phyloP scores from a whole-genome alignment of 495 filamentous ascomycete species.

The Xylaria flabelliformis region DNA sequence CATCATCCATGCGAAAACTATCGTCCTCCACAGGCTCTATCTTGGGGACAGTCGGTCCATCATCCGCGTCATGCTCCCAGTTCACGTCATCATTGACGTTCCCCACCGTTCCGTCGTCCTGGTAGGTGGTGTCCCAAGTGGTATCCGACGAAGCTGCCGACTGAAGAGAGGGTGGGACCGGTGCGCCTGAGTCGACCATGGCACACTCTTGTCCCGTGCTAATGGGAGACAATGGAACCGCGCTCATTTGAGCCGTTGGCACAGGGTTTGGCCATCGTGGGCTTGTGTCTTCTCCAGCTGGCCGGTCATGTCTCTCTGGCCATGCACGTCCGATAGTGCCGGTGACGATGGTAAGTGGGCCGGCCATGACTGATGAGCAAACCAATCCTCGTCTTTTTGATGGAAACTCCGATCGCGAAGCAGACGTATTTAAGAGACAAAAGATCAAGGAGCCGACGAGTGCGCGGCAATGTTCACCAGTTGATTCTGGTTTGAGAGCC shows the following conservation, averaged over 20 bases:
- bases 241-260: constrained; percentile 44
- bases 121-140: constrained; percentile 45
- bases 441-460: constrained; percentile 32
- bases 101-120: constrained; percentile 36
- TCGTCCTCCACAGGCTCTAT: constrained; percentile 56
- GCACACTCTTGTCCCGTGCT: constrained; percentile 54
- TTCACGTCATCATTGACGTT: constrained; percentile 38
- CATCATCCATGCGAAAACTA: constrained; percentile 53
- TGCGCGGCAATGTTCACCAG: constrained; percentile 24
- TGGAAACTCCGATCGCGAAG: constrained; percentile 10
- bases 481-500: constrained; percentile 22
- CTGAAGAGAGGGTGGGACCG: constrained; percentile 40
- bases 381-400: constrained; percentile 12
- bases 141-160: constrained; percentile 44
- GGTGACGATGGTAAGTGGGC: constrained; percentile 46
- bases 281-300: constrained; percentile 47
- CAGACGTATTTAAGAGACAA: constrained; percentile 47
- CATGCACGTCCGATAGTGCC: constrained; percentile 51
- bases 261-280: constrained; percentile 48
- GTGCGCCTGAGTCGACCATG: constrained; percentile 41
- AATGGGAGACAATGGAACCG: constrained; percentile 57
- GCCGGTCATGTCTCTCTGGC: constrained; percentile 53
- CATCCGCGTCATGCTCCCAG: constrained; percentile 49
- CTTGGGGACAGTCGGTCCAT: constrained; percentile 49
- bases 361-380: constrained; percentile 48